Base-by-base conservation (phyloP, 2,329 filamentous ascomycete genomes). In the Cladosporium sp. region DNA sequence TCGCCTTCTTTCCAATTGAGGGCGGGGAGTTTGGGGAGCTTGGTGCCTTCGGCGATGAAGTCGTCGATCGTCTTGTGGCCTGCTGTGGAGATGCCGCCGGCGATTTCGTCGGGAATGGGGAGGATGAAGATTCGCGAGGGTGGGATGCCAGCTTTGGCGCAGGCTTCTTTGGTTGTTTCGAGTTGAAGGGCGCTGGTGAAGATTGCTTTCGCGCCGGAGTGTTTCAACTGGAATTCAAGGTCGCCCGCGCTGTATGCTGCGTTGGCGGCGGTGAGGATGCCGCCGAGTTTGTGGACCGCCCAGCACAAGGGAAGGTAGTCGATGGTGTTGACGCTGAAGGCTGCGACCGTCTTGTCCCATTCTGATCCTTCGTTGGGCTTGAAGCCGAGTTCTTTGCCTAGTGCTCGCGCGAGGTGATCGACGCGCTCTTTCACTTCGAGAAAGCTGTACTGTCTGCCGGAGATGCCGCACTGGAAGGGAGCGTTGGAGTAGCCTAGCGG, bases 301-400 rank as follows among this genome's bases (percentile, higher is more conserved):
- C 87, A 89, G 37, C 80, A 81, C 31, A 89, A 70, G 4, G 86
- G 81, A 56, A 90, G 72, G 49, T 85, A 88, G 68, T 93, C 87
- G 57, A 93, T 82, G 81, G 87, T 89, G 66, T 95, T 95, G 54
- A 90, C 70, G n/a, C 85, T 84, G 71, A 88, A 95, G 28, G 91
- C 74, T 4, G 77, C 85, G 44, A 89, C 74, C 19, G 91, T 86
- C 68, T 90, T 89, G 63, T 93, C 87, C 85, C 85, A 93, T 66
- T 91, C 86, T 0, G 81, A 81, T 10, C 85, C 87, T 53, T 82
- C 68, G 59, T 87, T 84, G 7, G 85, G 82, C 43, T 77, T 68
- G 78, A 87, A 90, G 41, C 81, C 83, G 54, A 93, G 77, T 57
- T 87, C 82, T 65, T 86, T 83, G 38, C 80, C 78, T 33, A 95